Evolutionary conservation across 2,329 filamentous ascomycete genomes (phyloP).

Genomic region (Cladophialophora yegresii): DNA sequence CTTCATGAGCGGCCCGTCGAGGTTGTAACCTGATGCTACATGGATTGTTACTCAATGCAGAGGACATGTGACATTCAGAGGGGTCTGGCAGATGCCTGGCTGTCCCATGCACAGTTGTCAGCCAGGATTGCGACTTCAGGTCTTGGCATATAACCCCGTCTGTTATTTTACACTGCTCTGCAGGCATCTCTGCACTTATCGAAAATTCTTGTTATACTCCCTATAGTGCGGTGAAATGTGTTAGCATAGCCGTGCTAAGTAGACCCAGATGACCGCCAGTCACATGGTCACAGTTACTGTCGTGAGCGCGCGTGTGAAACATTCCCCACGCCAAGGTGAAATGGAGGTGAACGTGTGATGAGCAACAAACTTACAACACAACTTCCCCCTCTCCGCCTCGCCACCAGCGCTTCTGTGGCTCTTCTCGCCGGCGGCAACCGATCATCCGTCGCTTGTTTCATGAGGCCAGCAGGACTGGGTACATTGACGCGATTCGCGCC

Average conservation of each 20-base stretch:
- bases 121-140: no score
- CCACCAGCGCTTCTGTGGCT: conserved; percentile 16
- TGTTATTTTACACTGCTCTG: no score
- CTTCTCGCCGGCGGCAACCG: conserved; percentile 26
- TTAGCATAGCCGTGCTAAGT: no score
- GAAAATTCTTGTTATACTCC: no score
- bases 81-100: no score
- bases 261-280: no score
- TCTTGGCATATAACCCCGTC: no score
- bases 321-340: not conserved
- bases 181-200: no score
- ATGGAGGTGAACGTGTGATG: not conserved
- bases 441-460: conserved; percentile 29
- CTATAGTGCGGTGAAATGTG: no score
- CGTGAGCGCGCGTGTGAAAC: not conserved
- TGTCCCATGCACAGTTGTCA: no score
- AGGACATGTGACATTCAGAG: no score
- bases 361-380: not conserved
- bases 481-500: conserved; percentile 18
- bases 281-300: not conserved
- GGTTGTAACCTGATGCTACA: not conserved
- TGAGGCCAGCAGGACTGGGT: not conserved
- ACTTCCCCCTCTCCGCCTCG: not conserved
- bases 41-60: no score
- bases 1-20: not conserved